A percentile compares a stretch with the other conserved stretches of the same genome.
These are phyloP conservation scores for Alternaria hordeiaustralica DNA, from an alignment of 2,329 filamentous ascomycete species.

Conservation along the genomic window DNA sequence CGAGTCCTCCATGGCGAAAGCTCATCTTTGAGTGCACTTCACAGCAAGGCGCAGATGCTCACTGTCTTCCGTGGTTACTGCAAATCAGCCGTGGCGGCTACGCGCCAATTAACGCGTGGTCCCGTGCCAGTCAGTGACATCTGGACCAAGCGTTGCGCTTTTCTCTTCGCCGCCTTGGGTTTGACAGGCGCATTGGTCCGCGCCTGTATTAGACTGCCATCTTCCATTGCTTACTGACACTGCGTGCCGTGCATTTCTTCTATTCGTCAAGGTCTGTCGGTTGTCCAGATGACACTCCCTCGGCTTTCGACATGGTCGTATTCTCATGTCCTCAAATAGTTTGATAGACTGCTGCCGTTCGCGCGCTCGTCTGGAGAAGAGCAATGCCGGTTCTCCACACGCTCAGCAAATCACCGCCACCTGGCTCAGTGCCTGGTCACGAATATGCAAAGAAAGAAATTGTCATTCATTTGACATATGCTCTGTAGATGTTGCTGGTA, in stretches of 20 bases:
- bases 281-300: background rate
- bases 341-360: background rate
- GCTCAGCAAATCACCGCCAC: background rate
- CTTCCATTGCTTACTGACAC: background rate
- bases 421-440: background rate
- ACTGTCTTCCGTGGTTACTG: slow-evolving; percentile 8
- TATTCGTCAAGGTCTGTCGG: background rate
- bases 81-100: slow-evolving; percentile 15
- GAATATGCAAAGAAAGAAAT: background rate
- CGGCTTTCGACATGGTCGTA: background rate
- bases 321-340: background rate
- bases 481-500: background rate
- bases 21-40: slow-evolving; percentile 13
- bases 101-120: slow-evolving; percentile 26
- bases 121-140: slow-evolving; percentile 16
- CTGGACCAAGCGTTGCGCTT: background rate
- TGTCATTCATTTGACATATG: slow-evolving; percentile 7
- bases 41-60: slow-evolving; percentile 21
- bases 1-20: slow-evolving; percentile 39
- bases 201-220: background rate
- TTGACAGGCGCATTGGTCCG: background rate
- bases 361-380: background rate
- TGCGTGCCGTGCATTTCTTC: background rate
- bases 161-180: background rate
- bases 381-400: background rate